These are phyloP conservation scores for Diutina neorugosa DNA, from an alignment of 1,139 yeast genomes.

Conservation along the genomic window DNA sequence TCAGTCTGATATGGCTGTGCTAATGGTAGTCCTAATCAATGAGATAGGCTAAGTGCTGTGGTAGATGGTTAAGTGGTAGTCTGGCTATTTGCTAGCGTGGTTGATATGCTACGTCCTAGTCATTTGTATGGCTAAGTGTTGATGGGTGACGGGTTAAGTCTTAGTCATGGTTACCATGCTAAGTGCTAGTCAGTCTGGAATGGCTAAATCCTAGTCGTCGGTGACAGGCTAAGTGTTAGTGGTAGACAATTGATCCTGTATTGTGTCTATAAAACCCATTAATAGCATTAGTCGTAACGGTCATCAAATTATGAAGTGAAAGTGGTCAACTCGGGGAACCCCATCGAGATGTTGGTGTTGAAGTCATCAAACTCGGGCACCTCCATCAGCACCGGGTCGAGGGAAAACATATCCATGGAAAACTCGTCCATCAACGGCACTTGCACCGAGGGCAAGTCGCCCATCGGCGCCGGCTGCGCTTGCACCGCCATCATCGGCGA, in stretches of 20 bases:
- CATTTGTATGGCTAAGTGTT: too few relatives aligned
- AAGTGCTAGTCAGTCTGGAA: too few relatives aligned
- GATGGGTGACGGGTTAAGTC: too few relatives aligned
- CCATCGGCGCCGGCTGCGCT: background rate
- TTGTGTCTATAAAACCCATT: background rate
- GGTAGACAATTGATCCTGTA: background rate
- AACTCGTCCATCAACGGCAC: conserved; percentile 1
- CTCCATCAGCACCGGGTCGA: background rate
- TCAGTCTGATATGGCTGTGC: too few relatives aligned
- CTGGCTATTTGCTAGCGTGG: too few relatives aligned
- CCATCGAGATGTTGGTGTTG: background rate
- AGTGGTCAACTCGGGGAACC: background rate
- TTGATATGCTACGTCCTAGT: too few relatives aligned
- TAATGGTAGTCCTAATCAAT: too few relatives aligned
- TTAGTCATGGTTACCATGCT: too few relatives aligned
- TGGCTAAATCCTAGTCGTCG: too few relatives aligned
- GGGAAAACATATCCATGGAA: background rate
- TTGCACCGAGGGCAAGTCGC: background rate
- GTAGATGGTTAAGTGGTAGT: too few relatives aligned
- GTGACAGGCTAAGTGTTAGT: background rate
- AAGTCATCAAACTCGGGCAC: conserved; percentile 1
- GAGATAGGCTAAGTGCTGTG: too few relatives aligned
- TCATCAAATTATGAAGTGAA: background rate
- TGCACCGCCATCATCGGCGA: background rate
- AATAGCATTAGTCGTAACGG: background rate